Evolutionary conservation across 371 early-diverging fungal genomes (phyloP), one percentile per base, ranked within the genome.

Genomic region (Circinella umbellata): DNA sequence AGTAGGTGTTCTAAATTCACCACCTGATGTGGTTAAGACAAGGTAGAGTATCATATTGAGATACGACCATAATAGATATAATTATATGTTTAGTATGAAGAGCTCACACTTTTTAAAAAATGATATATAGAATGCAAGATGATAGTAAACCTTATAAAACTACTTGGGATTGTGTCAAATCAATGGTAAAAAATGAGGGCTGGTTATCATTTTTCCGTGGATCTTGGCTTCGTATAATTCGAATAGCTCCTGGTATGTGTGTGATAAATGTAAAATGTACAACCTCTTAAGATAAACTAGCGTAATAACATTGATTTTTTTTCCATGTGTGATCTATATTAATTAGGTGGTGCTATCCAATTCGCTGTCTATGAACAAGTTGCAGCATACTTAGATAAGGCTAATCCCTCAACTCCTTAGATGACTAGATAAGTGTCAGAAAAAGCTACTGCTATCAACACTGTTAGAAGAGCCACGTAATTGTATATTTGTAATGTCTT

Each of bases 1-100:
- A n/a, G 86, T 86, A 13, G 86, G 79, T 34, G 77, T 86, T 27
- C 63, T 84, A 48, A 86, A 86, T 53, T 82, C 81, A 10, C 86
- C 84, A 15, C 86, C 86, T 0, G 85, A 81, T 72, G 80, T 80
- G 14, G 81, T 80, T 4, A 82, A 80, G 67, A 81, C 81, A 69
- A 75, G 80, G 80, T 75, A 72, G 34, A 27, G 37, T 54, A 36
- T 20, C 18, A 54, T 53, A 18, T 34, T 49, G 46, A 57, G 20
- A 15, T 42, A 42, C 11, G 11, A 9, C 11, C 9, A 3, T 27
- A 27, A 27, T 27, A 27, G 27, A 27, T 27, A 27, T 27, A 2
- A 27, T 27, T 2, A 27, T 27, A 27, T 27, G 27, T 27, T 27
- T 27, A 27, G 27, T 27, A 27, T 27, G 27, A 27, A 27, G 27